Base-by-base conservation (phyloP, 1,284 basidiomycete species). In the Ganoderma lingzhi region DNA sequence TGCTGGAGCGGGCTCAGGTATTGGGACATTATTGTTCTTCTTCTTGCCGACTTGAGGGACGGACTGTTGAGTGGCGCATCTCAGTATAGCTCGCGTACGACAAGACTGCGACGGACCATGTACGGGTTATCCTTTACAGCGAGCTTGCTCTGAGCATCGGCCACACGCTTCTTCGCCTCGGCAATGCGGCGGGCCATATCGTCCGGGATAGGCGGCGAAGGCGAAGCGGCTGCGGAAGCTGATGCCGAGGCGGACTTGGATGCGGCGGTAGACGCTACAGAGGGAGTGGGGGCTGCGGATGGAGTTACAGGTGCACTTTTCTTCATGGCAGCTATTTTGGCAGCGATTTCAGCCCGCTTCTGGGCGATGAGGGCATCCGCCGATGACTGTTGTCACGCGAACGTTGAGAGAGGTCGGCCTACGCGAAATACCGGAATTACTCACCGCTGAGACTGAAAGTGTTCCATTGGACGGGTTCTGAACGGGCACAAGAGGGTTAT, bases 271-370 rank as follows among this genome's bases (percentile, higher is more conserved):
- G 77, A 23, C 80, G 75, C n/a, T 6, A 28, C 23, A n/a, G 59
- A 28, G 0, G 78, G 76, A 41, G 75, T 51, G 2, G 71, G 61
- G n/a, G 75, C 64, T 17, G 73, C 60, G 51, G 80, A 74, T 9
- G 77, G 68, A 32, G 80, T 75, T 1, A 73, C 55, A 0, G 77
- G 67, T 0, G 84, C 78, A 12, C 83, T 82, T 59, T 82, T 87
- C 78, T 89, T 92, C 85, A 96, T 91, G 6, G 89, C 89, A 14
- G 94, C 94, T 66, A 95, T 87, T 79, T 94, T 94, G 14, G 95
- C 94, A 28, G 92, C 87, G 67, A 97, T 90, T 81, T 96, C 94
- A 12, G 95, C 95, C 48, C 90, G 87, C 81, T 94, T 94, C 81
- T 91, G 90, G 48, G 90, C 89, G 69, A 94, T 93, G 75, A 93